Base-by-base conservation (phyloP, 495 filamentous ascomycete species). In the Penicillium psychrofluorescens region DNA sequence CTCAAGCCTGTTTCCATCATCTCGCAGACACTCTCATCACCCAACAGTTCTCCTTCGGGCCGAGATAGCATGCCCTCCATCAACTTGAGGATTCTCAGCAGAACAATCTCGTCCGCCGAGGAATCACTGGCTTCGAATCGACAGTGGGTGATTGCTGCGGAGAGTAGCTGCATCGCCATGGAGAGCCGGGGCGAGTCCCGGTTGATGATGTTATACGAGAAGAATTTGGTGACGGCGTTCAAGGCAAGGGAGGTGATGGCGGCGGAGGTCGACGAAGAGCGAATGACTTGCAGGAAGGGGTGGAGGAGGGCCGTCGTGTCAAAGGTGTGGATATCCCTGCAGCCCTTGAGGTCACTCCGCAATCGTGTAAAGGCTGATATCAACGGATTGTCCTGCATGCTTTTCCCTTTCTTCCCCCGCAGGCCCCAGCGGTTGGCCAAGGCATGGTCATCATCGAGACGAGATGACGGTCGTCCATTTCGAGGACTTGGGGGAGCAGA, bases 1-100 rank as follows among this genome's bases (percentile, higher is more conserved):
- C 90, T 95, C 48, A 99, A 63, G 4, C 90, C 94, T 5, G 88
- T 90, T 63, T 95, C 92, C 92, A 99, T 97, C 92, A 99, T 97
- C 58, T 95, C 87, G 57, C 92, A 99, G 9, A 99, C 87, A 58
- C 90, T 96, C 67, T 95, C 90, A 54, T 99, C 92, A 29, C 91
- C 90, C 4, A 95, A 76, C 2, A 97, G 72, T 44, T 90, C 85
- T 11, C 94, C 92, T 28, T 91, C 89, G 0, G 92, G 88, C 1
- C 94, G 87, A 39, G 88, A 88, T 40, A 99, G 76, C 84, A 97
- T 95, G 53, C 86, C 83, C 63, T 99, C 92, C 92, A 99, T 97
- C 48, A 99, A 75, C 58, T 95, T 92, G 42, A 99, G 62, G 49
- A 99, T 97, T 59, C 92, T 78, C 35, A 97, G 68, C 35, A 97